Evolutionary conservation across 148 eudicot species (phyloP).

Genomic region (Silene conica): DNA sequence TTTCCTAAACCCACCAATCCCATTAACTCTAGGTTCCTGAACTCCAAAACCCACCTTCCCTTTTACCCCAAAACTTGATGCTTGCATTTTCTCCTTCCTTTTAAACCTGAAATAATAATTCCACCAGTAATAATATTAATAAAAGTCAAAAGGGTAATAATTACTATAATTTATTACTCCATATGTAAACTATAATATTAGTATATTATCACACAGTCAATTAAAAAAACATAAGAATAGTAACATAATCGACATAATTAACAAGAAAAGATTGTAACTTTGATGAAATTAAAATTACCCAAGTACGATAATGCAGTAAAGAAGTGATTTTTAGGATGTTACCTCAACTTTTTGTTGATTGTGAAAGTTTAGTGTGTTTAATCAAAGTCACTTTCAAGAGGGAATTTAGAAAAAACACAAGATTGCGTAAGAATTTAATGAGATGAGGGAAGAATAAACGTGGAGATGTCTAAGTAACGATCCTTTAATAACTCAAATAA

Average conservation of each 20-base stretch:
- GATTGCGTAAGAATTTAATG: not conserved
- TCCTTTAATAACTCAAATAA: not conserved
- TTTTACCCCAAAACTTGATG: conserved; percentile 38
- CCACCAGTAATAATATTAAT: not conserved
- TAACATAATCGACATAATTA: not conserved
- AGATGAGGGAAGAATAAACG: conserved; percentile 1
- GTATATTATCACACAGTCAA: conserved; percentile 1
- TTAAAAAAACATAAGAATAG: not conserved
- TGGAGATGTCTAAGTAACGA: conserved; percentile 8
- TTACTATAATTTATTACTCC: not conserved
- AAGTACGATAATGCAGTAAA: not conserved
- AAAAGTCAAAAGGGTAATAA: conserved; percentile 24
- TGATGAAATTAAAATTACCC: conserved; percentile 16
- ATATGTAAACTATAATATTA: too few species aligned
- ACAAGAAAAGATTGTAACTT: not conserved
- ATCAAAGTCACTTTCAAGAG: conserved; percentile 8
- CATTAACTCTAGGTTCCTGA: conserved; percentile 32
- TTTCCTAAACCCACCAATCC: conserved; percentile 27
- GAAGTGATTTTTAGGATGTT: not conserved
- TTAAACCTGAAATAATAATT: not conserved
- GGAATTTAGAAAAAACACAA: not conserved
- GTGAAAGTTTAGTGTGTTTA: not conserved
- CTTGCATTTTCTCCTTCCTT: conserved; percentile 38
- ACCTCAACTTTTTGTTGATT: not conserved
- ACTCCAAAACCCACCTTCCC: conserved; percentile 30